phyloP scores from a whole-genome alignment of 768 basidiomycete species.

The Cystofilobasidium bisporidii region DNA sequence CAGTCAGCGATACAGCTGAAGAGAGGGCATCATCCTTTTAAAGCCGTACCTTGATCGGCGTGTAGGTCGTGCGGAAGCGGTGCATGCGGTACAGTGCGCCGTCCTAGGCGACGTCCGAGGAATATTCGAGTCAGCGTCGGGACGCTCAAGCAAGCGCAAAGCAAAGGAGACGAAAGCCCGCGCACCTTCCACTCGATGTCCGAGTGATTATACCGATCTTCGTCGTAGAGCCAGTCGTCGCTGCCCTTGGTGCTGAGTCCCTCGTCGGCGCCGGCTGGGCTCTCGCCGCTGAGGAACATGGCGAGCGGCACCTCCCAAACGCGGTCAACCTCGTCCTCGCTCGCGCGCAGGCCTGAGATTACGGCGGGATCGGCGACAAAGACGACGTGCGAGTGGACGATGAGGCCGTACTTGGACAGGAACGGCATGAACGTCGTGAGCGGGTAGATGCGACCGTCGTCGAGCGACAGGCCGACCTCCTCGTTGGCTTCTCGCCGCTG shows the following conservation, averaged over 20 bases:
- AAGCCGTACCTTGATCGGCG: conserved; percentile 28
- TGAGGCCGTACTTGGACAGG: conserved; percentile 24
- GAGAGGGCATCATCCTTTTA: too few relatives aligned
- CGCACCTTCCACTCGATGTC: conserved; percentile 22
- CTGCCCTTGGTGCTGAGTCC: conserved; percentile 19
- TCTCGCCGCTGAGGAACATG: not conserved
- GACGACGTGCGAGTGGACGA: conserved; percentile 26
- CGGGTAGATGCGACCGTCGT: conserved; percentile 6
- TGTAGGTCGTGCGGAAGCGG: conserved; percentile 21
- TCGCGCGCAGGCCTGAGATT: conserved; percentile 15
- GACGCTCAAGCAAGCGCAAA: too few relatives aligned
- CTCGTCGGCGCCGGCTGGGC: not conserved
- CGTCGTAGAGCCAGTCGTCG: conserved; percentile 25
- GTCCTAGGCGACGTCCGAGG: conserved; percentile 2
- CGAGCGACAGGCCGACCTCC: conserved; percentile 15
- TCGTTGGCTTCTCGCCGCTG: conserved; percentile 26
- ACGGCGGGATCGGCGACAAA: conserved; percentile 12
- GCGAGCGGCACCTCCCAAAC: conserved; percentile 21
- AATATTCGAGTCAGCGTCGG: not conserved
- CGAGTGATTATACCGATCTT: conserved; percentile 10
- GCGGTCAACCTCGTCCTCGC: conserved; percentile 19
- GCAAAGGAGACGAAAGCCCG: not conserved
- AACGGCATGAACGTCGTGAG: conserved; percentile 19
- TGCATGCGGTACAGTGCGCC: conserved; percentile 23
- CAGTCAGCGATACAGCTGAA: too few relatives aligned